Evolutionary conservation across 129 eudicot genomes (phyloP), one percentile per base, ranked within the genome.

Genomic region (Ambrosia trifida): DNA sequence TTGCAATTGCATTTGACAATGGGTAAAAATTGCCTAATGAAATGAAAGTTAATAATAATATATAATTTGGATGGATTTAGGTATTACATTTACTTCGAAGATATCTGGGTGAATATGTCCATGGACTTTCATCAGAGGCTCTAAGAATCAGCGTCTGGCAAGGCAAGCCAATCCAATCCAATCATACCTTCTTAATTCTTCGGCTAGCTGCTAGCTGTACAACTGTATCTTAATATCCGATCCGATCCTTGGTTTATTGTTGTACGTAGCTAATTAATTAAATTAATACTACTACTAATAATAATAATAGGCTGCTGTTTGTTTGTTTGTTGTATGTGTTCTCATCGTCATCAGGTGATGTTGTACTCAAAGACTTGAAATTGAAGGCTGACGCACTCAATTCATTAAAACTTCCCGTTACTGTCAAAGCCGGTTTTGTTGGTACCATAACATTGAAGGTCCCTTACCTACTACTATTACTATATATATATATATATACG

Each of bases 381-480:
- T 72, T 94, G 60, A 94, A 94, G 80, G 90, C 99, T 36, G 99
- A 94, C 73, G 99, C 99, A 60, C 75, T 90, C 57, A 94, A 94
- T 77, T 82, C 99, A 32, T 76, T 94, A 69, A 86, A 90, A 64
- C 94, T 94, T 69, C 99, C 99, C 7, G 99, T 94, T 10, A 94
- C 89, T 0, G 97, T 90, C 47, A 94, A 90, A 76, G 92, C 96
- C 74, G 99, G 99, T 68, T 86, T 94, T 63, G 87, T 94, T 70
- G 99, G 99, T 52, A 84, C 97, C 62, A 90, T 94, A 87, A 94
- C 99, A 56, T 80, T 94, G 24, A 81, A 94, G 99, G 99, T 89
- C 82, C 28, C 28, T 0, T 24, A 24, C 28, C 28, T 24, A 24
- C 28, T 24, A 24, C 28, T 24, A 24, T 24, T 24, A 24, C 28